Conservation (phyloP, 139 green algal species). For the Chlamydomonas incerta region DNA sequence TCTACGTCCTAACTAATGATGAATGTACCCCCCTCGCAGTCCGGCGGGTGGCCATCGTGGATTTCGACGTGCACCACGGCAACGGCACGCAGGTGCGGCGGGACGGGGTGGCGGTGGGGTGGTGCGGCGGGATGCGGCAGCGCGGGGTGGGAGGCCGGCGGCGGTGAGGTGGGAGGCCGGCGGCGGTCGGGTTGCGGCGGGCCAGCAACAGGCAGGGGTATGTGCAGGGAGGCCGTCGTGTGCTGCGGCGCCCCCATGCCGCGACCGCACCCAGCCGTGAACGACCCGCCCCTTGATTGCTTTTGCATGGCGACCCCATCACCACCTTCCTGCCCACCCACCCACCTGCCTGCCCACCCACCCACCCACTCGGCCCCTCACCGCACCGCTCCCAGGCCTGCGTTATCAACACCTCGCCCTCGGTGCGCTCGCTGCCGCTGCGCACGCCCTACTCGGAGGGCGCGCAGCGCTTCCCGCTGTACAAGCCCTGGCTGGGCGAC, state of each 20-base stretch:
- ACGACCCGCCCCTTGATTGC: no score
- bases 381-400: conserved; percentile 52
- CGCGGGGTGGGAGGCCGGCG: no score
- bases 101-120: neutral
- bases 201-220: no score
- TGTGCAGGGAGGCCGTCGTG: no score
- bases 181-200: no score
- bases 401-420: conserved; percentile 65
- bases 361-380: neutral
- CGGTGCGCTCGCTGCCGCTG: conserved; percentile 40
- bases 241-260: no score
- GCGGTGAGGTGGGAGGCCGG: no score
- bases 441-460: conserved; percentile 81
- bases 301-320: no score
- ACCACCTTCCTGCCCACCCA: neutral
- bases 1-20: no score
- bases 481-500: conserved; percentile 87
- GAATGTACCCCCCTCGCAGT: no score
- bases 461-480: conserved; percentile 80
- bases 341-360: neutral
- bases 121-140: no score
- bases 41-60: conserved; percentile 83
- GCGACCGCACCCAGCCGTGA: no score
- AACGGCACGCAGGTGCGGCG: conserved; percentile 84
- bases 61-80: conserved; percentile 96